Evolutionary conservation across 768 basidiomycete genomes (phyloP).

Genomic region (Dictyophora rubrovolvata): DNA sequence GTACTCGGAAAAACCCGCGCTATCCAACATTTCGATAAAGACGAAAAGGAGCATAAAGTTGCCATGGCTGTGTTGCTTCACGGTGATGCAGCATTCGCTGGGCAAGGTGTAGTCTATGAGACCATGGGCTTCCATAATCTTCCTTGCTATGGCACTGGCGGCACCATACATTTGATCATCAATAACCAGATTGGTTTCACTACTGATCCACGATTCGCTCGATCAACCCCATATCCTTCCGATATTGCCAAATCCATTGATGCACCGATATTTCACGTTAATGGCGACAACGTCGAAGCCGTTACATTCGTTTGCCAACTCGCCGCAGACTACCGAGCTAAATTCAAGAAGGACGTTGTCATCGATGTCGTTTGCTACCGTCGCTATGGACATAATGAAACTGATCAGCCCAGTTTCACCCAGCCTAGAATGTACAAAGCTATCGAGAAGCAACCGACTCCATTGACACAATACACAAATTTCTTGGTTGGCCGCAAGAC

Average conservation of each 20-base stretch:
- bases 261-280: conserved; percentile 98
- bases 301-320: conserved; percentile 98
- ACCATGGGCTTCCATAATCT: conserved; percentile 98
- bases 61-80: conserved; percentile 96
- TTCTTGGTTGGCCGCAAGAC: conserved; percentile 84
- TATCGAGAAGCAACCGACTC: conserved; percentile 87
- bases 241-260: conserved; percentile 99
- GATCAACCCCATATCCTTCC: conserved; percentile 95
- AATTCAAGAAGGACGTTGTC: conserved; percentile 98
- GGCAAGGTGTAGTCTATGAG: conserved; percentile 97
- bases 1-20: conserved; percentile 99
- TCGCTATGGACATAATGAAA: conserved; percentile 99
- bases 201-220: conserved; percentile 93
- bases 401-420: conserved; percentile 97
- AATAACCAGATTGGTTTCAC: conserved; percentile 99
- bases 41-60: conserved; percentile 66
- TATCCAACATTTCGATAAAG: conserved; percentile 89
- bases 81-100: conserved; percentile 97
- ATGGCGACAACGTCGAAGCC: conserved; percentile 96
- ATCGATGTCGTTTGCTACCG: conserved; percentile 98
- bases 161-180: conserved; percentile 95
- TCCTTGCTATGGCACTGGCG: conserved; percentile 92
- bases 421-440: conserved; percentile 99
- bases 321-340: conserved; percentile 95
- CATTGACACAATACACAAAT: conserved; percentile 86